phyloP scores from a whole-genome alignment of 2,329 filamentous ascomycete species.

The Sporothrix brunneoviolacea region DNA sequence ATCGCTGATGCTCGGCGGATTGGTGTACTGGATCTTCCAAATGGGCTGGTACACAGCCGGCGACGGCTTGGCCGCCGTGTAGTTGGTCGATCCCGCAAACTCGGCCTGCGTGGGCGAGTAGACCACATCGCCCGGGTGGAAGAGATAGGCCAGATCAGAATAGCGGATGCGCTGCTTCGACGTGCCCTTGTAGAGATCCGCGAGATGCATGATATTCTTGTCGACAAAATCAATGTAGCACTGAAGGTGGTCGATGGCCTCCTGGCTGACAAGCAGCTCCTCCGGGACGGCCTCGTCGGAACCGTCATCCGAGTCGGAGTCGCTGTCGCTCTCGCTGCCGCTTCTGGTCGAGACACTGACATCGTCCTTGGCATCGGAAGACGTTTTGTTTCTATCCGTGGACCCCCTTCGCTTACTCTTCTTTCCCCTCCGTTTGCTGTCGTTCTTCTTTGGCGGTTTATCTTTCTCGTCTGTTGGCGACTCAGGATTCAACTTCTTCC shows the following conservation, averaged over 20 bases:
- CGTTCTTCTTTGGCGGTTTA: neutral
- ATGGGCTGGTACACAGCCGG: slow-evolving; percentile 3
- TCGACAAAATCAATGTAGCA: slow-evolving; percentile 40
- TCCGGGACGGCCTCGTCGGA: neutral
- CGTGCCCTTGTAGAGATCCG: slow-evolving; percentile 20
- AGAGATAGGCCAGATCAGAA: slow-evolving; percentile 37
- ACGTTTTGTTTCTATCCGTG: neutral
- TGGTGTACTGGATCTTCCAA: slow-evolving; percentile 9
- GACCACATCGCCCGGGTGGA: slow-evolving; percentile 33
- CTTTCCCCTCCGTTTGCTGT: neutral
- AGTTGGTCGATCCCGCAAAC: neutral
- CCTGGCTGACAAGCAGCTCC: slow-evolving; percentile 27
- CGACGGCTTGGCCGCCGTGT: neutral
- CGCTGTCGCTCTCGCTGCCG: neutral
- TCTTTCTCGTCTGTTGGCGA: slow-evolving; percentile 7
- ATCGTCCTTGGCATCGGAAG: neutral
- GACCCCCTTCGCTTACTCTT: neutral
- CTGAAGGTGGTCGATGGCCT: slow-evolving; percentile 35
- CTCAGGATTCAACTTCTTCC: slow-evolving; percentile 13
- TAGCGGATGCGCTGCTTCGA: slow-evolving; percentile 27
- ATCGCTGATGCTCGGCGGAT: neutral
- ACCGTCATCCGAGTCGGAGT: slow-evolving; percentile 12
- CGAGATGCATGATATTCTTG: slow-evolving; percentile 33
- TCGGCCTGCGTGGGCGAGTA: slow-evolving; percentile 29
- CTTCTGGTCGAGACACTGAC: neutral